Evolutionary conservation across 1,139 yeast genomes (phyloP).

Genomic region (Sugiyamaella castrensis): DNA sequence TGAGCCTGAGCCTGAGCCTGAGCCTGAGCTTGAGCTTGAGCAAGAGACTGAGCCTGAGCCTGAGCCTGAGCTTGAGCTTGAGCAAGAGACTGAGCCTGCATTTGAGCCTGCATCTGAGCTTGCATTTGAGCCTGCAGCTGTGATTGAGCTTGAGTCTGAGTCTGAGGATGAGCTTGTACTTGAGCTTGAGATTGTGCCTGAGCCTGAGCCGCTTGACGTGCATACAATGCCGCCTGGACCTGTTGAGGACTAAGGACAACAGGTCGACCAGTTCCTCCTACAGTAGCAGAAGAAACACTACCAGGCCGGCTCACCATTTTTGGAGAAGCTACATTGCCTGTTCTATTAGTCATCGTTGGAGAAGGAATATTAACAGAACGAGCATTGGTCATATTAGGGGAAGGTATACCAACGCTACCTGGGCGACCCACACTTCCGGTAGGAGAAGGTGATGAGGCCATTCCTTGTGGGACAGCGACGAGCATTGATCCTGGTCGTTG

Average conservation of each 20-base stretch:
- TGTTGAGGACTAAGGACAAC: slow-evolving; percentile 14
- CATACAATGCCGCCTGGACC: slow-evolving; percentile 16
- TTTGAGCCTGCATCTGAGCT: slow-evolving; percentile 4
- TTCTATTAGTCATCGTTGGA: neutral
- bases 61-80: slow-evolving; percentile 2
- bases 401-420: neutral
- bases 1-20: slow-evolving; percentile 17
- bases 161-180: slow-evolving; percentile 15
- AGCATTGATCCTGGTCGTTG: slow-evolving; percentile 4
- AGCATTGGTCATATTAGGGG: slow-evolving; percentile 8
- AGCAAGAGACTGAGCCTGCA: neutral
- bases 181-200: slow-evolving; percentile 11
- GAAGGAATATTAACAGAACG: slow-evolving; percentile 3
- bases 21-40: slow-evolving; percentile 3
- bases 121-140: slow-evolving; percentile 20
- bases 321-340: slow-evolving; percentile 5
- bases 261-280: slow-evolving; percentile 8
- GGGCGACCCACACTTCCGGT: slow-evolving; percentile 1
- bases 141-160: slow-evolving; percentile 16
- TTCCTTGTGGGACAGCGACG: slow-evolving; percentile 1
- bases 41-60: slow-evolving; percentile 8
- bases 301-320: neutral
- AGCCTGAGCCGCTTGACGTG: slow-evolving; percentile 11
- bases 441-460: neutral
- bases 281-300: slow-evolving; percentile 2